Conservation (phyloP, 768 basidiomycete species). For the Leucocoprinus birnbaumii region DNA sequence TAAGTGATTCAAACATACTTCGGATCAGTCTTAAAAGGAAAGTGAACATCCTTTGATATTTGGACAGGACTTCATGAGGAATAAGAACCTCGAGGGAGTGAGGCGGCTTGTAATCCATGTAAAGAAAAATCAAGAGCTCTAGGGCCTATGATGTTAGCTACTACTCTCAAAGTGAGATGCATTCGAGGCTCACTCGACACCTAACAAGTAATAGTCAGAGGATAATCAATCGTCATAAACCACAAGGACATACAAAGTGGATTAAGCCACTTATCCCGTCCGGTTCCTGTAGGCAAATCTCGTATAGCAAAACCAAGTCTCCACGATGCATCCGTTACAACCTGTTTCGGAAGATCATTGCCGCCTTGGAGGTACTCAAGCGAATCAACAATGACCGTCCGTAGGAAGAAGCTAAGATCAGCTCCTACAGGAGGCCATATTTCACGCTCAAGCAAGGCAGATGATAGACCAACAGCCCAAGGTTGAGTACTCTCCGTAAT, state of each 20-base stretch:
- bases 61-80: conserved; percentile 67
- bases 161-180: not conserved
- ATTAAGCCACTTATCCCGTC: conserved; percentile 76
- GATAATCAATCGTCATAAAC: not conserved
- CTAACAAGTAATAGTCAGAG: conserved; percentile 23
- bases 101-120: conserved; percentile 89
- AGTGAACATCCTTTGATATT: conserved; percentile 83
- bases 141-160: conserved; percentile 2
- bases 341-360: conserved; percentile 20
- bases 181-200: conserved; percentile 40
- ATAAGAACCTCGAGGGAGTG: conserved; percentile 73
- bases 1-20: conserved; percentile 42
- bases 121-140: conserved; percentile 89
- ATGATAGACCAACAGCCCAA: conserved; percentile 73
- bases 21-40: conserved; percentile 76
- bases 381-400: conserved; percentile 85
- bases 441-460: conserved; percentile 66
- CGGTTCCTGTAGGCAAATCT: conserved; percentile 61
- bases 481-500: conserved; percentile 25
- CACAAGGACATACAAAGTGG: conserved; percentile 61
- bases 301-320: conserved; percentile 83
- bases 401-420: conserved; percentile 78
- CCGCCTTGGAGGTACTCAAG: conserved; percentile 40
- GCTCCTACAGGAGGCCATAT: conserved; percentile 88
- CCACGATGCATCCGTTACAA: conserved; percentile 53